A percentile compares a stretch with the other conserved stretches of the same genome.
These are phyloP conservation scores for Acanthamoeba castellanii DNA, from an alignment of 208 protist species.

Conservation along the genomic window DNA sequence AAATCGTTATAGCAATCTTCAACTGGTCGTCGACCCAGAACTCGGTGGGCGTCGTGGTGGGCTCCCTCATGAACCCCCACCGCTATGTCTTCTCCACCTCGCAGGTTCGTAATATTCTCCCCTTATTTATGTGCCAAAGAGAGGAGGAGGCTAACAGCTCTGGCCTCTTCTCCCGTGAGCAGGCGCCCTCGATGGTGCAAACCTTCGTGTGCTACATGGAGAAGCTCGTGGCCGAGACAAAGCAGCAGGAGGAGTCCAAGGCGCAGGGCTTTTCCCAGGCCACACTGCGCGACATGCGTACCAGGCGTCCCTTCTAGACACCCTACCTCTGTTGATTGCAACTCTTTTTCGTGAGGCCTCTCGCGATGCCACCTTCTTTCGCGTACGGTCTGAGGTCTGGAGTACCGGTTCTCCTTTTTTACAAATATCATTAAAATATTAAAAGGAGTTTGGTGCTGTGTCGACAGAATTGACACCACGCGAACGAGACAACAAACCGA, in stretches of 20 bases:
- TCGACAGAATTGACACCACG: not conserved
- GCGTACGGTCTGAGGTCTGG: no score
- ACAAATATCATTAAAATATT: no score
- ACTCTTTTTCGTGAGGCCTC: not conserved
- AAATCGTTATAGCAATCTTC: not conserved
- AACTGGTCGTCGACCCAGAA: not conserved
- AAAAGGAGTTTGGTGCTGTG: not conserved
- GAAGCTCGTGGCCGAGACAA: not conserved
- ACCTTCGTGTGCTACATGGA: not conserved
- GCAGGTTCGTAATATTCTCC: not conserved
- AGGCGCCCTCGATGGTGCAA: not conserved
- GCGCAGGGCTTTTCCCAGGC: not conserved
- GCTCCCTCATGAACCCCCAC: slow-evolving; percentile 26
- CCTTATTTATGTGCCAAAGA: not conserved
- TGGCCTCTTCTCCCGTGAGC: not conserved
- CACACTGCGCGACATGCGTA: not conserved
- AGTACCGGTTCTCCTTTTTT: no score
- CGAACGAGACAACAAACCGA: not conserved
- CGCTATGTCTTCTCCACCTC: slow-evolving; percentile 28
- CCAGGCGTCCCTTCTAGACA: not conserved
- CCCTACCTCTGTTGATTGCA: not conserved
- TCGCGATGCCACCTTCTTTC: not conserved
- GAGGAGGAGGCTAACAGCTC: no score
- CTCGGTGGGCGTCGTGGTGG: slow-evolving; percentile 19
- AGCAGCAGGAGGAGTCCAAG: slow-evolving; percentile 6